Evolutionary conservation across 1,139 yeast species (phyloP).

Genomic region (Geotrichum phurueaensis): DNA sequence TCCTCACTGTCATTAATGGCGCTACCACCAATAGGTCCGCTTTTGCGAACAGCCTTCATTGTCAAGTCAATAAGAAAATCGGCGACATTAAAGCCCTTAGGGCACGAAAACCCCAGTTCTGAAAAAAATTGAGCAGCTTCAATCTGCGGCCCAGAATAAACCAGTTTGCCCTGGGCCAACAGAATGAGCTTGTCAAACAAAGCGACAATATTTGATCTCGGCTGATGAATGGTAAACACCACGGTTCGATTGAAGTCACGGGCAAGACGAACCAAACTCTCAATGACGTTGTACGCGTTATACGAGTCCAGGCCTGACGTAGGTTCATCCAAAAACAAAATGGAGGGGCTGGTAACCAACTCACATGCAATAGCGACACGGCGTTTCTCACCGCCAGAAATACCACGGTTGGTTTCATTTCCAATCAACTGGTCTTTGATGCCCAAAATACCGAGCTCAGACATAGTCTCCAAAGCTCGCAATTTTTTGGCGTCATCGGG

Average conservation of each 20-base stretch:
- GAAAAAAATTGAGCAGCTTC: conserved; percentile 67
- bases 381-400: conserved; percentile 88
- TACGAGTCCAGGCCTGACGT: conserved; percentile 93
- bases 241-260: conserved; percentile 78
- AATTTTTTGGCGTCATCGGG: conserved; percentile 62
- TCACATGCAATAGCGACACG: conserved; percentile 80
- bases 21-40: not conserved
- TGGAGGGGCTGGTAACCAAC: conserved; percentile 61
- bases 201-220: conserved; percentile 92
- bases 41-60: conserved; percentile 45
- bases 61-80: conserved; percentile 89
- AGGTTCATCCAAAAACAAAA: conserved; percentile 76
- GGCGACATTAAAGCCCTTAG: conserved; percentile 86
- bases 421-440: conserved; percentile 87
- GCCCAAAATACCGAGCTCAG: conserved; percentile 73
- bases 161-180: conserved; percentile 76
- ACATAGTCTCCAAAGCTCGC: conserved; percentile 77
- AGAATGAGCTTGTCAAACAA: conserved; percentile 76
- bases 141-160: conserved; percentile 62
- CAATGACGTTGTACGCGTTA: conserved; percentile 88
- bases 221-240: conserved; percentile 91
- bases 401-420: conserved; percentile 82
- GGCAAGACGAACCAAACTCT: conserved; percentile 73
- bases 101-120: conserved; percentile 74
- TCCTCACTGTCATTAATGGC: conserved; percentile 19